Evolutionary conservation across 352 stramenopile genomes (phyloP).

Genomic region (Globisporangium uncinulatum): DNA sequence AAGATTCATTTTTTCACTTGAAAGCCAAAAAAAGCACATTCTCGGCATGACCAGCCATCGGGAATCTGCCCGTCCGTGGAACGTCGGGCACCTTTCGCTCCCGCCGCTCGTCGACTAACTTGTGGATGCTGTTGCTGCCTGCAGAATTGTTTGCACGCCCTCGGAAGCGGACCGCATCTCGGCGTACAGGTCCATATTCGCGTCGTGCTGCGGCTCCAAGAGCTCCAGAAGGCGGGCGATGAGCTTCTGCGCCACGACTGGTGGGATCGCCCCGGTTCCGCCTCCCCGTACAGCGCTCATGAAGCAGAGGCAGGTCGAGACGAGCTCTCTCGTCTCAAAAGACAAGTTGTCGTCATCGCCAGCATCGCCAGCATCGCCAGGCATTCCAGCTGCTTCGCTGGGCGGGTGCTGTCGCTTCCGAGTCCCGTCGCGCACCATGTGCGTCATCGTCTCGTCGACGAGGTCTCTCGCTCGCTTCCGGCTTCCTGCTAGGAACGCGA

Average conservation of each 20-base stretch:
- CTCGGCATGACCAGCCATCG: too few species aligned
- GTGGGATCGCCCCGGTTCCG: conserved; percentile 16
- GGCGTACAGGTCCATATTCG: conserved; percentile 62
- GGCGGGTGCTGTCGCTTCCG: background rate
- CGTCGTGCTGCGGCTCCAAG: conserved; percentile 39
- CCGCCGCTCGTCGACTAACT: too few species aligned
- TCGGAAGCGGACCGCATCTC: conserved; percentile 31
- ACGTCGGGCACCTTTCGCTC: too few species aligned
- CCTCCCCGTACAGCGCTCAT: conserved; percentile 39
- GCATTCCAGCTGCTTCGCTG: background rate
- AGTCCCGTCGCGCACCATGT: conserved; percentile 3
- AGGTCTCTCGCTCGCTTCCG: conserved; percentile 16
- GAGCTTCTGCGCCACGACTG: conserved; percentile 53
- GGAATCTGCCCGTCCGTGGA: too few species aligned
- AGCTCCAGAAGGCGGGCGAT: conserved; percentile 57
- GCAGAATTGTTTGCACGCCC: conserved; percentile 5
- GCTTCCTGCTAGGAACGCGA: conserved; percentile 46
- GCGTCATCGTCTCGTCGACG: conserved; percentile 9
- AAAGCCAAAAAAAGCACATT: too few species aligned
- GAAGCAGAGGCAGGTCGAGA: conserved; percentile 49
- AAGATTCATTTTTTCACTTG: too few species aligned
- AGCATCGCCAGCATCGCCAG: too few species aligned
- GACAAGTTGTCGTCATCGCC: conserved; percentile 4
- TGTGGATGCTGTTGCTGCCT: too few species aligned
- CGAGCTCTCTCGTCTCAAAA: conserved; percentile 40